Percentiles rank a stretch among this genome's conserved stretches.
These are phyloP conservation scores for Porodaedalea pini DNA, from an alignment of 1,284 basidiomycete genomes.

Conservation along the genomic window DNA sequence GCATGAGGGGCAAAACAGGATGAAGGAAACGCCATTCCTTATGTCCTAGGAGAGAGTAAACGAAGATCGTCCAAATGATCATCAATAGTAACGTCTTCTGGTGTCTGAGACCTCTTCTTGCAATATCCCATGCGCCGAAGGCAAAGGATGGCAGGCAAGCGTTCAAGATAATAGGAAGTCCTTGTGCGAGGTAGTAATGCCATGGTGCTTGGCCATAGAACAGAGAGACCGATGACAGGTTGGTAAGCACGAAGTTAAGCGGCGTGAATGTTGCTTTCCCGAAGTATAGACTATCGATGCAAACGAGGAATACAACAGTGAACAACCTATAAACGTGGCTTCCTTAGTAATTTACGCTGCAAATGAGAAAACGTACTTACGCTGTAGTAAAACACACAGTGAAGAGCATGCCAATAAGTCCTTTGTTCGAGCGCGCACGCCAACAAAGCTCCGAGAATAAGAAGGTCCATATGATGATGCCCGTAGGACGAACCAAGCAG, in stretches of 20 bases:
- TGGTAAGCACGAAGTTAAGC: slow-evolving; percentile 77
- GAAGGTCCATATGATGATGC: slow-evolving; percentile 80
- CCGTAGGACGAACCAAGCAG: slow-evolving; percentile 84
- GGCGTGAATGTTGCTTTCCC: slow-evolving; percentile 68
- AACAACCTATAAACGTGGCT: slow-evolving; percentile 31
- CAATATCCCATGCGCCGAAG: slow-evolving; percentile 48
- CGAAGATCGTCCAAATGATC: slow-evolving; percentile 58
- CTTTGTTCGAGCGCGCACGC: slow-evolving; percentile 37
- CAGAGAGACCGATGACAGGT: slow-evolving; percentile 79
- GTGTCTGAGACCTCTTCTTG: background rate
- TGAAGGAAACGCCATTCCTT: slow-evolving; percentile 99
- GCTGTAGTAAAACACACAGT: slow-evolving; percentile 27
- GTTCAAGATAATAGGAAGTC: slow-evolving; percentile 76
- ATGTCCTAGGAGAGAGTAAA: slow-evolving; percentile 81
- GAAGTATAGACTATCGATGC: slow-evolving; percentile 71
- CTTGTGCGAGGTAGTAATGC: slow-evolving; percentile 90
- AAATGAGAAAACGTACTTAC: slow-evolving; percentile 33
- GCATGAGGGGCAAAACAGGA: slow-evolving; percentile 83
- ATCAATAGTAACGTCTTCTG: slow-evolving; percentile 50
- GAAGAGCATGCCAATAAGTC: slow-evolving; percentile 26
- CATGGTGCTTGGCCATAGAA: slow-evolving; percentile 89
- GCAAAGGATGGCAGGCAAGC: slow-evolving; percentile 71
- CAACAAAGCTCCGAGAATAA: slow-evolving; percentile 55
- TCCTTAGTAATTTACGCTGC: slow-evolving; percentile 41
- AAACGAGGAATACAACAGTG: slow-evolving; percentile 40